A percentile compares a stretch with the other conserved stretches of the same genome.
Evolutionary conservation across 306 rosid genomes (phyloP).

Genomic region (Argentina anserina): DNA sequence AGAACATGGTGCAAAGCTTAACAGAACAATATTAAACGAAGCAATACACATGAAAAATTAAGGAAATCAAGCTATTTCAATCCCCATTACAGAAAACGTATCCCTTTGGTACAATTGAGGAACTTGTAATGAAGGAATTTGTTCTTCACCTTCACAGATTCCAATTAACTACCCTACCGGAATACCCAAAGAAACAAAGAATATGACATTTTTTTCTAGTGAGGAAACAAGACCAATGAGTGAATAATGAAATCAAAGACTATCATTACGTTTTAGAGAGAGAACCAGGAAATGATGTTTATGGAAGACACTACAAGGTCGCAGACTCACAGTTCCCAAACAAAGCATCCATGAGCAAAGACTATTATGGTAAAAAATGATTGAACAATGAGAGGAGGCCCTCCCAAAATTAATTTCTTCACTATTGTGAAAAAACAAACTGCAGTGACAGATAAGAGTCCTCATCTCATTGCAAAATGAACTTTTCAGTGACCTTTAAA

Average conservation of each 20-base stretch:
- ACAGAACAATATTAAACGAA: neutral
- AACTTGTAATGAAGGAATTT: neutral
- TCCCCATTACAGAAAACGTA: neutral
- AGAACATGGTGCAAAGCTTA: neutral
- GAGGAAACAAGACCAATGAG: neutral
- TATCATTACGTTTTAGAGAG: neutral
- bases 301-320: neutral
- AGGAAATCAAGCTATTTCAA: neutral
- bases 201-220: neutral
- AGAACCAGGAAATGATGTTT: neutral
- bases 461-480: neutral
- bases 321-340: neutral
- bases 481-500: neutral
- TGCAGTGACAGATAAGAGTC: neutral
- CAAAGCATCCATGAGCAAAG: neutral
- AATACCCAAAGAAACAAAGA: neutral
- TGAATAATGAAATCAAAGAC: neutral
- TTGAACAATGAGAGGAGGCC: neutral
- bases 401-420: neutral
- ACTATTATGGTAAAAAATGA: neutral
- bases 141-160: neutral
- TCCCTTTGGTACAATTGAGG: neutral
- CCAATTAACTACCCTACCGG: neutral
- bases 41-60: neutral
- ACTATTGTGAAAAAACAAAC: neutral